Evolutionary conservation across 2,329 filamentous ascomycete genomes (phyloP), one percentile per base, ranked within the genome.

Genomic region (Graphilbum fragrans): DNA sequence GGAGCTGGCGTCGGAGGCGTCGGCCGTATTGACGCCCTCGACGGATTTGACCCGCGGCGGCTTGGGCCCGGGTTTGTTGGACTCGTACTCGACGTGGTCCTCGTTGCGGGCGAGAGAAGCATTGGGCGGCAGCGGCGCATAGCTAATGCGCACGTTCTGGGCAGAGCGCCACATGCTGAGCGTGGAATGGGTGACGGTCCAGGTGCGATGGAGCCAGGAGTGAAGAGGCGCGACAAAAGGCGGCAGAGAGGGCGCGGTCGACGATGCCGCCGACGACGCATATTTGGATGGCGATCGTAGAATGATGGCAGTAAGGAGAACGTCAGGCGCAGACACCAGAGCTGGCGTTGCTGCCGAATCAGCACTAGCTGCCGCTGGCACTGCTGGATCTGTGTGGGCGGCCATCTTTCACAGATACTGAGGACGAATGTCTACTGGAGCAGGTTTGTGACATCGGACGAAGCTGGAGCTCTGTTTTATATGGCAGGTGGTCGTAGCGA

Each of bases 61-160:
- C 49, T 56, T 60, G 35, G 61, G 51, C 41, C 62, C 63, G 37
- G 59, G 59, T 47, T 53, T 59, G 47, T 69, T 62, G 37, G 69
- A 65, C 57, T 82, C 77, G 58, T 85, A 86, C 47, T 74, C 72
- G 47, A 92, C 85, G 3, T 80, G 58, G 59, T 92, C 85, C 57
- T 86, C 78, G 46, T 90, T 61, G 44, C 70, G 66, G 5, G 55
- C 20, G 9, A 33, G 9, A 22, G 39, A 6, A 19, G 25, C 35
- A 14, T 33, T 35, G 37, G 57, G 45, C 11, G 61, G 53, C 9
- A 83, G 67, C 1, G 70, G 58, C 10, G 62, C 72, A 67, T 93
- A 93, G 27, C 77, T 82, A 57, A 93, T 90, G 52, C 73, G 72
- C 14, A 93, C 84, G 60, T 92, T 92, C 56, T 78, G 80, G 41